Evolutionary conservation across 352 stramenopile genomes (phyloP), one percentile per base, ranked within the genome.

Genomic region (Phytophthora palmivora): DNA sequence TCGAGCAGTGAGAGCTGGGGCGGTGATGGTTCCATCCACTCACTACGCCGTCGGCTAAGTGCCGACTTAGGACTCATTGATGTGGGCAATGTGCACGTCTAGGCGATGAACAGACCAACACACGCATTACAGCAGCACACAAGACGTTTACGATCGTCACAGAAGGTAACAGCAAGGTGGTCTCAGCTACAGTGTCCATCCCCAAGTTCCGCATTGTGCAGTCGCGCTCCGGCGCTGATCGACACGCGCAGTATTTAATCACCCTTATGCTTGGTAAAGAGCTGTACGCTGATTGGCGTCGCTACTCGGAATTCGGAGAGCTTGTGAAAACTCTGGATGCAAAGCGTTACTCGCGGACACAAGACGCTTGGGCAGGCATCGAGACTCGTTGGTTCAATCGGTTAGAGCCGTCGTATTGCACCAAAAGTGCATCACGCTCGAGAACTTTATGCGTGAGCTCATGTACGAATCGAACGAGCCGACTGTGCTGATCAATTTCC

Each of bases 201-300:
- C 87, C 85, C 38, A 95, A 95, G 66, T 95, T 95, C 58, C 85
- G 87, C 63, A 95, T 95, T 33, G 87, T 95, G 34, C 87, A 95
- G 71, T 88, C 85, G 10, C 81, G 87, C 41, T 83, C 85, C 0
- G 87, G 87, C 30, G 75, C 82, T 15, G 87, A 95, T 52, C 85
- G 87, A 51, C 87, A 95, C 45, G 87, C 87, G 58, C 85, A 95
- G 65, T 95, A 95, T 76, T 70, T 95, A 55, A 91, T 95, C 47
- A 95, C 87, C 8, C 72, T 95, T 38, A 92, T 94, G 72, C 70
- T 95, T 9, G 87, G 87, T 50, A 94, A 94, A 54, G 87, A 95
- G 52, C 67, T 92, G 47, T 94, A 92, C 52, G 84, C 87, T 12
- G 87, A 95, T 66, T 95, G 87, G 87, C 84, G 87, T 34, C 83